These are phyloP conservation scores for Alnus glutinosa DNA, from an alignment of 306 rosid species.

Conservation along the genomic window DNA sequence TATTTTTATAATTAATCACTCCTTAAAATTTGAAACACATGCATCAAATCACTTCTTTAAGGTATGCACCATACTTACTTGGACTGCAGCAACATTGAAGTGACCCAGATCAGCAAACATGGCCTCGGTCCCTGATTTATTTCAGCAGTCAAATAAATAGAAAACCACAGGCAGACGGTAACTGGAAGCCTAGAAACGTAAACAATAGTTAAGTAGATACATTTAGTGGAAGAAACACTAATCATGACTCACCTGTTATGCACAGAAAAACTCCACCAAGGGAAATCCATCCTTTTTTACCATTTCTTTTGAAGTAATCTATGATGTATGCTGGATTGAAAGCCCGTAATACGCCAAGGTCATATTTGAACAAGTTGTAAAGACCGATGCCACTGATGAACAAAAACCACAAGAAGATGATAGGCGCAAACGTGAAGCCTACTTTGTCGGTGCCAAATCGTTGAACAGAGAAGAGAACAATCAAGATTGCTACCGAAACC, in stretches of 20 bases:
- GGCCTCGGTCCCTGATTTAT: conserved; percentile 68
- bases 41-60: too few species aligned
- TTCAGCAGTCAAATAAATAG: not conserved
- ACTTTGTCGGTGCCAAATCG: conserved; percentile 71
- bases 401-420: conserved; percentile 50
- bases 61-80: conserved; percentile 41
- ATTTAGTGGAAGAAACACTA: too few species aligned
- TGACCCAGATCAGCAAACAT: conserved; percentile 97
- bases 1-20: too few species aligned
- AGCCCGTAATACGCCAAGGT: conserved; percentile 47
- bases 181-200: too few species aligned
- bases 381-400: conserved; percentile 60
- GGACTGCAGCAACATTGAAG: conserved; percentile 67
- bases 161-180: not conserved
- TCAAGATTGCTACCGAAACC: conserved; percentile 48
- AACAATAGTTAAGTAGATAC: not conserved
- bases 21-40: too few species aligned
- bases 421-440: conserved; percentile 56
- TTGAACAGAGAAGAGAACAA: conserved; percentile 42
- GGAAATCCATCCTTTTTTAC: conserved; percentile 56
- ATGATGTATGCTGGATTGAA: conserved; percentile 53
- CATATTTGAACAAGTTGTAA: conserved; percentile 54
- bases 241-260: conserved; percentile 43
- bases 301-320: conserved; percentile 50
- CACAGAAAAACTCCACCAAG: conserved; percentile 65